Evolutionary conservation across 768 basidiomycete species (phyloP).

Genomic region (Psilocybe azurescens): DNA sequence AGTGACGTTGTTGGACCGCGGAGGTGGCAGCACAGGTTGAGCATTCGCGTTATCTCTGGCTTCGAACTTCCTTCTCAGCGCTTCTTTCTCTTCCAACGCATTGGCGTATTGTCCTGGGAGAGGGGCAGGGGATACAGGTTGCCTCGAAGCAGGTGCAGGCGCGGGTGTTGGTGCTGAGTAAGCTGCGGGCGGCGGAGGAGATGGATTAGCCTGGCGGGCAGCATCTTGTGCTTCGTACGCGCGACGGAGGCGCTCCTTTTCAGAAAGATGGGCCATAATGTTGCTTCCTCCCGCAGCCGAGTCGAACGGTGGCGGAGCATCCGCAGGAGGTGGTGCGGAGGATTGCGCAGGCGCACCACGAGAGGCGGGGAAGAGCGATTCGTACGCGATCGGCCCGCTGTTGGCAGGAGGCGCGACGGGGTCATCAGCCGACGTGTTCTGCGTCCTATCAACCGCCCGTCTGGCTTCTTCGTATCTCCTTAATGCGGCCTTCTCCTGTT

Average conservation of each 20-base stretch:
- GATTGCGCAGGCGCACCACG: conserved; percentile 24
- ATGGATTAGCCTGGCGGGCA: conserved; percentile 27
- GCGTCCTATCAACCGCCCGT: conserved; percentile 68
- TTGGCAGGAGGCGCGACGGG: conserved; percentile 12
- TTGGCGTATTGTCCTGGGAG: conserved; percentile 31
- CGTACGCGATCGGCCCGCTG: conserved; percentile 61
- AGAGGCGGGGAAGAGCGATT: conserved; percentile 56
- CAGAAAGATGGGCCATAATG: conserved; percentile 48
- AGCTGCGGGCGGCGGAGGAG: conserved; percentile 19
- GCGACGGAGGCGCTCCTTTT: conserved; percentile 73
- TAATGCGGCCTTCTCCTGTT: conserved; percentile 77
- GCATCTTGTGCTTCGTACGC: conserved; percentile 73
- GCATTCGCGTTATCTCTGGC: conserved; percentile 48
- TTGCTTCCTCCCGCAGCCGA: conserved; percentile 40
- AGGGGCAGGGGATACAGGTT: conserved; percentile 20
- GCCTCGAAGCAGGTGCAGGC: conserved; percentile 18
- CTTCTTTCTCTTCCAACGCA: conserved; percentile 58
- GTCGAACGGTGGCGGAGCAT: conserved; percentile 60
- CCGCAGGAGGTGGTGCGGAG: conserved; percentile 35
- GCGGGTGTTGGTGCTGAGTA: conserved; percentile 28
- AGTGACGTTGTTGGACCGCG: conserved; percentile 26
- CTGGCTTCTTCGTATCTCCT: conserved; percentile 74
- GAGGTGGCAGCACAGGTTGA: conserved; percentile 25
- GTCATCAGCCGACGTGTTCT: conserved; percentile 28
- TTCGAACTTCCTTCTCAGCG: conserved; percentile 58